Percentiles rank a stretch among this genome's conserved stretches.
Conservation (phyloP, 2,329 filamentous ascomycete genomes). For the Pestalotiopsis sp. region DNA sequence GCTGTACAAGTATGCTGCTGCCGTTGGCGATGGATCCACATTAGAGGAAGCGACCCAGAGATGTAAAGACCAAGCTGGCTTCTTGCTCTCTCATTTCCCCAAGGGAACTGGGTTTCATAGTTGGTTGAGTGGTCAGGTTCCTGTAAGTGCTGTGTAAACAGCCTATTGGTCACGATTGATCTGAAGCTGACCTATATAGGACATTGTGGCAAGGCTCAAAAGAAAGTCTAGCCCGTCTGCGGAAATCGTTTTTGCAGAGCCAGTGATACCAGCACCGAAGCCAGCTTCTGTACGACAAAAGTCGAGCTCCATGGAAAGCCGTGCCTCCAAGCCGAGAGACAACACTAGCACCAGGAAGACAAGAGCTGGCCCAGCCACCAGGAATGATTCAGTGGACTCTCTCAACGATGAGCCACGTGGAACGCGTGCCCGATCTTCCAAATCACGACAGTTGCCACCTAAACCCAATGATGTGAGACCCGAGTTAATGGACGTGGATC, state of each 20-base stretch:
- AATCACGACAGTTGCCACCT: neutral
- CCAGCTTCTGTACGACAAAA: neutral
- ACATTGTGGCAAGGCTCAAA: conserved; percentile 20
- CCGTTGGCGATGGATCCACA: conserved; percentile 54
- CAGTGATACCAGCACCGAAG: neutral
- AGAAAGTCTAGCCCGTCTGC: conserved; percentile 15
- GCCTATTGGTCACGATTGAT: neutral
- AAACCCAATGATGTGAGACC: neutral
- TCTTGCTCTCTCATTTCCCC: conserved; percentile 55
- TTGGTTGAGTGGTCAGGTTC: conserved; percentile 47
- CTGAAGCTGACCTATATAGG: conserved; percentile 18
- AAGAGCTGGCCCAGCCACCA: conserved; percentile 4
- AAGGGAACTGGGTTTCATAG: conserved; percentile 53
- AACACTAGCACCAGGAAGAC: neutral
- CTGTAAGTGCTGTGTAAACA: conserved; percentile 35
- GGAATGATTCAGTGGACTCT: neutral
- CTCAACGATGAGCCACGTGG: conserved; percentile 11
- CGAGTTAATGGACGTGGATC: conserved; percentile 12
- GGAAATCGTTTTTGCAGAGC: conserved; percentile 1
- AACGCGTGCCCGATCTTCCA: conserved; percentile 8
- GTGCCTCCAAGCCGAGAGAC: conserved; percentile 8
- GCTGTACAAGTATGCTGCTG: conserved; percentile 52
- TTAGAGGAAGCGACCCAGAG: conserved; percentile 50
- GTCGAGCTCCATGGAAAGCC: conserved; percentile 8
- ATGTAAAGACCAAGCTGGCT: conserved; percentile 51